A percentile compares a stretch with the other conserved stretches of the same genome.
phyloP scores from a whole-genome alignment of 306 rosid species.

The Senna tora region DNA sequence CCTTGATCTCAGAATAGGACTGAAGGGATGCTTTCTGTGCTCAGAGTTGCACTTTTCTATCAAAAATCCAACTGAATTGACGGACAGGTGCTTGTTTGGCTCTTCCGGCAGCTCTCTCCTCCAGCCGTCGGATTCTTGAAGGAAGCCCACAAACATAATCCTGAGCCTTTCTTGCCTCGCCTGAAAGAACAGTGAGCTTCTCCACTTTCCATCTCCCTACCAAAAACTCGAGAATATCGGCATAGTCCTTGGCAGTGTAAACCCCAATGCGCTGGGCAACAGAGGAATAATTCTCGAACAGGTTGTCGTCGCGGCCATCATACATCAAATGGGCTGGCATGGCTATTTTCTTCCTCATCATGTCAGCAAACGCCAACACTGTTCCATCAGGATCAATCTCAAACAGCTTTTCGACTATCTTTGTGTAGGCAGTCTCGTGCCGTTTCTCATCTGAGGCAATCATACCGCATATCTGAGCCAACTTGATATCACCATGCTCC shows the following conservation, averaged over 20 bases:
- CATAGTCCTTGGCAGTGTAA: constrained; percentile 90
- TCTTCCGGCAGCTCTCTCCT: constrained; percentile 78
- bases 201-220: constrained; percentile 89
- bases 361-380: constrained; percentile 77
- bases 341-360: constrained; percentile 91
- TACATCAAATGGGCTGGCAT: constrained; percentile 97
- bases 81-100: constrained; percentile 53
- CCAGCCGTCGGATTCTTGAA: constrained; percentile 83
- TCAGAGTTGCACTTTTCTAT: constrained; percentile 73
- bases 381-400: constrained; percentile 88
- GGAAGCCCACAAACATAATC: constrained; percentile 78
- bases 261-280: constrained; percentile 88
- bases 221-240: constrained; percentile 85
- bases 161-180: constrained; percentile 80
- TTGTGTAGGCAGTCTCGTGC: constrained; percentile 91
- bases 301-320: constrained; percentile 75
- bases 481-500: constrained; percentile 75
- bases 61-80: constrained; percentile 78
- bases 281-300: constrained; percentile 74
- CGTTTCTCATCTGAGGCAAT: constrained; percentile 94
- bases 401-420: constrained; percentile 82
- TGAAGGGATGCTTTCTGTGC: constrained; percentile 26
- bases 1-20: constrained; percentile 22
- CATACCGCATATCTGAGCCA: constrained; percentile 90
- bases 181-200: constrained; percentile 67